Conservation (phyloP, 1,284 basidiomycete genomes). For the Fistulinella cinereoalba region DNA sequence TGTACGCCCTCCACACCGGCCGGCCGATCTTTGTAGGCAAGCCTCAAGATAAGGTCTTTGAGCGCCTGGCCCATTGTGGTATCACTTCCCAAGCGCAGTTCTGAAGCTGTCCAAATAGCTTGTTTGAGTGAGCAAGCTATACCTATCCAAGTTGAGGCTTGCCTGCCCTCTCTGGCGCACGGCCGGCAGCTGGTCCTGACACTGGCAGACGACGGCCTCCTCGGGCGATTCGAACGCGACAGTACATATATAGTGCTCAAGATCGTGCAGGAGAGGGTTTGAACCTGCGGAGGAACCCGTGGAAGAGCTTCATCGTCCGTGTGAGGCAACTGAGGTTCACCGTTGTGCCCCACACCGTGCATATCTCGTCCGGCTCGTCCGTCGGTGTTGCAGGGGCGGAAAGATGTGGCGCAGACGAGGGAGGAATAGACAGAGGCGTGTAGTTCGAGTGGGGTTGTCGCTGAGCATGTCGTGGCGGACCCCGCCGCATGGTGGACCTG, state of each 20-base stretch:
- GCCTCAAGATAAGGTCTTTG: slow-evolving; percentile 85
- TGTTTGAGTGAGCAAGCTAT: slow-evolving; percentile 89
- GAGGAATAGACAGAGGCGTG: slow-evolving; percentile 53
- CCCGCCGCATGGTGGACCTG: slow-evolving; percentile 22
- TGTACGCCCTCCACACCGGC: slow-evolving; percentile 67
- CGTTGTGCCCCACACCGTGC: slow-evolving; percentile 96
- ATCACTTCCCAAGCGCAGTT: slow-evolving; percentile 97
- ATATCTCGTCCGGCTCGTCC: slow-evolving; percentile 75
- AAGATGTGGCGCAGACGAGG: slow-evolving; percentile 62
- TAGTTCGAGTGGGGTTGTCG: slow-evolving; percentile 53
- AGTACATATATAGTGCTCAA: slow-evolving; percentile 56
- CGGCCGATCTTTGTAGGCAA: slow-evolving; percentile 76
- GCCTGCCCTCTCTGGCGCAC: slow-evolving; percentile 92
- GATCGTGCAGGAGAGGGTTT: slow-evolving; percentile 84
- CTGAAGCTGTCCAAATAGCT: slow-evolving; percentile 75
- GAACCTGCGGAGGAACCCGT: slow-evolving; percentile 87
- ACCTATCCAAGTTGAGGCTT: slow-evolving; percentile 88
- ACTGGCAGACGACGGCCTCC: slow-evolving; percentile 67
- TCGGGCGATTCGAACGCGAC: slow-evolving; percentile 57
- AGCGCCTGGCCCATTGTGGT: slow-evolving; percentile 94
- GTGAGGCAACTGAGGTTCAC: slow-evolving; percentile 89
- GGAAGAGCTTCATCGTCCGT: slow-evolving; percentile 89
- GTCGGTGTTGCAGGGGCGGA: slow-evolving; percentile 61
- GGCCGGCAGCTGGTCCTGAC: slow-evolving; percentile 74
- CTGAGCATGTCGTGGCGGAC: slow-evolving; percentile 21